phyloP scores from a whole-genome alignment of 768 basidiomycete genomes.

The Gloeostereum incarnatum region DNA sequence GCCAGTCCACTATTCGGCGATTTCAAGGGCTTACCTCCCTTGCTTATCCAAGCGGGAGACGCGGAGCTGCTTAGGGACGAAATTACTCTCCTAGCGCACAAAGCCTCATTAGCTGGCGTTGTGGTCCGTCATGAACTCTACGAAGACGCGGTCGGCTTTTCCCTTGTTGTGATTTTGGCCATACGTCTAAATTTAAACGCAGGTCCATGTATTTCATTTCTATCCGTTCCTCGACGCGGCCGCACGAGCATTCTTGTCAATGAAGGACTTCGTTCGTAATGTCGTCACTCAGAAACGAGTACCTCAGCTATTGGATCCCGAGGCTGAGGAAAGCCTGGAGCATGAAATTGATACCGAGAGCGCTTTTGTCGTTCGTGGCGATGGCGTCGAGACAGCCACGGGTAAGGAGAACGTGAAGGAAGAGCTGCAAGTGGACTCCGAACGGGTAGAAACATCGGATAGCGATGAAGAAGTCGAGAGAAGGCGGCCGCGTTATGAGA shows the following conservation, averaged over 20 bases:
- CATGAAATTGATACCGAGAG: slow-evolving; percentile 63
- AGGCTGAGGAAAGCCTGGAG: slow-evolving; percentile 53
- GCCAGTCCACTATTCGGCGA: slow-evolving; percentile 93
- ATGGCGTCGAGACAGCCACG: slow-evolving; percentile 48
- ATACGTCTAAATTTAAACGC: slow-evolving; percentile 1
- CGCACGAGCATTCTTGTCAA: slow-evolving; percentile 59
- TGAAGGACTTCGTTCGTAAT: slow-evolving; percentile 57
- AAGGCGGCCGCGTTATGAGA: slow-evolving; percentile 26
- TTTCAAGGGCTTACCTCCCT: slow-evolving; percentile 75
- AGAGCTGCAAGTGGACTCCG: slow-evolving; percentile 16
- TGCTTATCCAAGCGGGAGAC: slow-evolving; percentile 89
- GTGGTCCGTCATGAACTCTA: slow-evolving; percentile 82
- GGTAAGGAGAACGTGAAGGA: slow-evolving; percentile 31
- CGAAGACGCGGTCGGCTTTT: slow-evolving; percentile 70
- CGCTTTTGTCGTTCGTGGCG: slow-evolving; percentile 62
- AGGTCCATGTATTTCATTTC: slow-evolving; percentile 90
- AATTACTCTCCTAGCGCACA: slow-evolving; percentile 84
- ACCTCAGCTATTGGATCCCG: slow-evolving; percentile 41
- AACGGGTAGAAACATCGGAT: slow-evolving; percentile 14
- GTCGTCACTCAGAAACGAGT: slow-evolving; percentile 41
- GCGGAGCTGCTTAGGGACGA: slow-evolving; percentile 95
- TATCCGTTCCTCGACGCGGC: slow-evolving; percentile 71
- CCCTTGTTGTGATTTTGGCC: background rate
- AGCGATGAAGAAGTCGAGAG: slow-evolving; percentile 23
- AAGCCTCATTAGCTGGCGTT: slow-evolving; percentile 82